Conservation (phyloP, 208 protist species). For the Strigomonas galati region DNA sequence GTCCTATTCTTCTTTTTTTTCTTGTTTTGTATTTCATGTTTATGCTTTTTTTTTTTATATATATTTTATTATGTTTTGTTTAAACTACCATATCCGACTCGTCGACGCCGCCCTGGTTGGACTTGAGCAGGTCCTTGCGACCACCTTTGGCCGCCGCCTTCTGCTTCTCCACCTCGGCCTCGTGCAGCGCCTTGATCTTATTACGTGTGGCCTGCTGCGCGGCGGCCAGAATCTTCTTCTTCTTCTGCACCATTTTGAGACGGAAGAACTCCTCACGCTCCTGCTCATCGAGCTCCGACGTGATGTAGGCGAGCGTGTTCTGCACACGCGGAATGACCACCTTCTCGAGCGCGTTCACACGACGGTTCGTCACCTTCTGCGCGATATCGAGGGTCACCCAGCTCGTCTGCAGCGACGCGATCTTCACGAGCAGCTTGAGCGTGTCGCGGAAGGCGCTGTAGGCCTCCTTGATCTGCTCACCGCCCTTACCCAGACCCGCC, state of each 20-base stretch:
- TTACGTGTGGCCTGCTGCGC: constrained; percentile 33
- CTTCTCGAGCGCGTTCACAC: constrained; percentile 99
- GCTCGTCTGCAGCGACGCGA: constrained; percentile 97
- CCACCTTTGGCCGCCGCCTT: constrained; percentile 7
- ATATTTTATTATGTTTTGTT: not conserved
- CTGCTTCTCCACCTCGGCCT: constrained; percentile 20
- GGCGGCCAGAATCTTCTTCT: constrained; percentile 89
- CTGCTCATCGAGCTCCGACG: constrained; percentile 98
- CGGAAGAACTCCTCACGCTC: constrained; percentile 99
- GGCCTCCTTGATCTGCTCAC: constrained; percentile 94
- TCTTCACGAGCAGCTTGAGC: constrained; percentile 90
- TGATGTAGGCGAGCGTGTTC: constrained; percentile 98
- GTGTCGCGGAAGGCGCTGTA: constrained; percentile 89
- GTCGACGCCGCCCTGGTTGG: constrained; percentile 38
- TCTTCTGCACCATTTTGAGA: constrained; percentile 98
- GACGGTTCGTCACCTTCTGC: constrained; percentile 99
- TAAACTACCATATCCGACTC: constrained; percentile 78
- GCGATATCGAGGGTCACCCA: constrained; percentile 97
- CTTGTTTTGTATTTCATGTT: constrained; percentile 1
- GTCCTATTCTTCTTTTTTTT: constrained; percentile 1
- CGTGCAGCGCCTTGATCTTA: constrained; percentile 31
- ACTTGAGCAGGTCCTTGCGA: constrained; percentile 21
- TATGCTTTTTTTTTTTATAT: constrained; percentile 3
- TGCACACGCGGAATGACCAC: constrained; percentile 98
- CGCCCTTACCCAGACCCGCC: constrained; percentile 95